These are phyloP conservation scores for Boletus tomentosulus DNA, from an alignment of 768 basidiomycete genomes.

Conservation along the genomic window DNA sequence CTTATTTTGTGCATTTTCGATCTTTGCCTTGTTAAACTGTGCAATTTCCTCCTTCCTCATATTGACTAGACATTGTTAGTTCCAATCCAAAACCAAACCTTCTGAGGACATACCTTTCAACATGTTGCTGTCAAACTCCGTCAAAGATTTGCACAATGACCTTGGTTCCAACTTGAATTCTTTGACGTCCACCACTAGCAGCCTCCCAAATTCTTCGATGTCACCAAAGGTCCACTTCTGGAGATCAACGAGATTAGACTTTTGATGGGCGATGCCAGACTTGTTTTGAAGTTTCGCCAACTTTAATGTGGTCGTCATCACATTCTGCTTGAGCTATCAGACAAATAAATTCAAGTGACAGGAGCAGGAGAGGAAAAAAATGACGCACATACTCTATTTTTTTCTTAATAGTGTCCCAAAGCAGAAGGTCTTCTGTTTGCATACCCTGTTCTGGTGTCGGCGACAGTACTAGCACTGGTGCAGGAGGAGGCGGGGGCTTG, in stretches of 20 bases:
- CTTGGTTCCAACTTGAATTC: conserved; percentile 42
- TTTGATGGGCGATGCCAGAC: conserved; percentile 36
- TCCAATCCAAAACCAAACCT: neutral
- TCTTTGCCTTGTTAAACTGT: conserved; percentile 72
- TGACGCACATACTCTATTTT: conserved; percentile 59
- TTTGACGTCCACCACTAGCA: conserved; percentile 42
- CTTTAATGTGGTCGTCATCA: conserved; percentile 35
- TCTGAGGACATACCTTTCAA: conserved; percentile 51
- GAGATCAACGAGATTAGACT: conserved; percentile 43
- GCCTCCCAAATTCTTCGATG: conserved; percentile 43
- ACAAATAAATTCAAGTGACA: neutral
- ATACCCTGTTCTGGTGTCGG: conserved; percentile 52
- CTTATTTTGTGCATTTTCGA: conserved; percentile 67
- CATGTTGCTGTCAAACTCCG: conserved; percentile 60
- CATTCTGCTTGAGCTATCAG: conserved; percentile 42
- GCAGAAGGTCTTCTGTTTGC: conserved; percentile 56
- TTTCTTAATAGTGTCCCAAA: conserved; percentile 43
- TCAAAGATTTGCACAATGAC: conserved; percentile 39
- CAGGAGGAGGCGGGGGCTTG: conserved; percentile 19
- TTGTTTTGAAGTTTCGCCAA: conserved; percentile 36
- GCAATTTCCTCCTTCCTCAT: conserved; percentile 81
- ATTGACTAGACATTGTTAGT: conserved; percentile 46
- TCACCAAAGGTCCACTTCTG: conserved; percentile 56
- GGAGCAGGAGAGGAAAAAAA: neutral
- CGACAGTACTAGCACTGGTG: conserved; percentile 7